phyloP scores from a whole-genome alignment of 495 filamentous ascomycete species.

The Oidiodendron maius region DNA sequence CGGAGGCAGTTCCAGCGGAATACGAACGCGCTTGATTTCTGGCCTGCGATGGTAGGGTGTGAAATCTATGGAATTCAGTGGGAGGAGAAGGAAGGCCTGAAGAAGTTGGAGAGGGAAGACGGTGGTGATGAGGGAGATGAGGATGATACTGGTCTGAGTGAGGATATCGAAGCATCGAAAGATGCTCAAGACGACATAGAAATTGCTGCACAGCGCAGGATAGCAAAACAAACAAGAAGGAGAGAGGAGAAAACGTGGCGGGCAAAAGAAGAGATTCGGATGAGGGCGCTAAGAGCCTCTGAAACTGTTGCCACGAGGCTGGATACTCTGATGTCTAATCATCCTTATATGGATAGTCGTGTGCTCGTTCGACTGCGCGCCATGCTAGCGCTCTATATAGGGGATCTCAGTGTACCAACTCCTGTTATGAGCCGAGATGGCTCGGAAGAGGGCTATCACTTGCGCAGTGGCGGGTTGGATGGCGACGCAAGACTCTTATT shows the following conservation, averaged over 20 bases:
- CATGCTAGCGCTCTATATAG: conserved; percentile 58
- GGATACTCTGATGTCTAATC: conserved; percentile 50
- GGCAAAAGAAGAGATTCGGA: conserved; percentile 13
- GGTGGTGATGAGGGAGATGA: conserved; percentile 11
- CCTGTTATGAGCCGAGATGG: conserved; percentile 3
- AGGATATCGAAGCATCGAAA: neutral
- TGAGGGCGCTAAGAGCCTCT: conserved; percentile 36
- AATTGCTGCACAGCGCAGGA: conserved; percentile 5
- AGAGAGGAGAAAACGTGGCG: conserved; percentile 11
- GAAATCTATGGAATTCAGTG: conserved; percentile 58
- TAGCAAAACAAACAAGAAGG: neutral
- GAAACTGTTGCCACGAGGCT: conserved; percentile 51
- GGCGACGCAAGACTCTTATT: conserved; percentile 9
- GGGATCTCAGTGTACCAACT: conserved; percentile 38
- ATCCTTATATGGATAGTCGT: conserved; percentile 53
- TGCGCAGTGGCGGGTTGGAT: neutral
- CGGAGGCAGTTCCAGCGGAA: conserved; percentile 36
- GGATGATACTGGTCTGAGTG: conserved; percentile 1
- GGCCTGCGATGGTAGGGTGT: conserved; percentile 60
- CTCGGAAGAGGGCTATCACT: neutral
- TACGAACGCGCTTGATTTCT: conserved; percentile 51
- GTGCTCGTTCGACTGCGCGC: conserved; percentile 49
- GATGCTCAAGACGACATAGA: neutral
- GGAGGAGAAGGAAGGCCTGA: conserved; percentile 30
- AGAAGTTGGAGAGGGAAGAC: conserved; percentile 6